Percentiles rank a stretch among this genome's conserved stretches.
Conservation (phyloP, 768 basidiomycete genomes). For the Mrakia blollopis region DNA sequence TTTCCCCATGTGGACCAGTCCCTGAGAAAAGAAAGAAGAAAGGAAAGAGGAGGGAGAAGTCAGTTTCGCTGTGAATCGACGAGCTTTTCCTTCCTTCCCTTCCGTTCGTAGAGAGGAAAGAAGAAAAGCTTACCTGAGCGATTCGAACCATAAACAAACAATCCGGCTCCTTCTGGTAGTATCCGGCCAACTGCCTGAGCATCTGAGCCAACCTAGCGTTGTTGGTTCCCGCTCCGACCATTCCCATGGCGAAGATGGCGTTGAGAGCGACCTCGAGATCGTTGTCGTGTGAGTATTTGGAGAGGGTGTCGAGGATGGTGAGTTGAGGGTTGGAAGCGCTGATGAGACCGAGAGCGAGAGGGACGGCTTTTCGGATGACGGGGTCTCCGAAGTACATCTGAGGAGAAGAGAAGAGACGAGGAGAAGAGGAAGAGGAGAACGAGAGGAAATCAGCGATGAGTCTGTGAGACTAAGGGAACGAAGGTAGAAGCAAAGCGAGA, state of each 20-base stretch:
- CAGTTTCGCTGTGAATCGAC: background rate
- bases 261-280: constrained; percentile 95
- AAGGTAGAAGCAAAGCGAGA: constrained; percentile 20
- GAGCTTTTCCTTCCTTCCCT: background rate
- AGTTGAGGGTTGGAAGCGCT: constrained; percentile 94
- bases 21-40: constrained; percentile 50
- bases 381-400: constrained; percentile 99
- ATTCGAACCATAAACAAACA: constrained; percentile 94
- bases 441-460: background rate
- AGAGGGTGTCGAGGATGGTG: constrained; percentile 89
- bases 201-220: constrained; percentile 96
- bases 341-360: constrained; percentile 89
- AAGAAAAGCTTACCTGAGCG: constrained; percentile 49
- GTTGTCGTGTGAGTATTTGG: constrained; percentile 97
- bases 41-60: background rate
- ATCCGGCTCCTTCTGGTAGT: constrained; percentile 96
- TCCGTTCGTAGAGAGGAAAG: too few relatives aligned
- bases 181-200: constrained; percentile 93
- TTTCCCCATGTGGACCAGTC: constrained; percentile 98
- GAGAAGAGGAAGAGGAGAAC: background rate
- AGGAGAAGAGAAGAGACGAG: background rate
- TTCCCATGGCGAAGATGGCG: constrained; percentile 97
- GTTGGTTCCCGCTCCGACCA: constrained; percentile 97
- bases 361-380: constrained; percentile 81
- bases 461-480: background rate